A percentile compares a stretch with the other conserved stretches of the same genome.
Evolutionary conservation across 306 rosid genomes (phyloP).

Genomic region (Cucumis cinereus): DNA sequence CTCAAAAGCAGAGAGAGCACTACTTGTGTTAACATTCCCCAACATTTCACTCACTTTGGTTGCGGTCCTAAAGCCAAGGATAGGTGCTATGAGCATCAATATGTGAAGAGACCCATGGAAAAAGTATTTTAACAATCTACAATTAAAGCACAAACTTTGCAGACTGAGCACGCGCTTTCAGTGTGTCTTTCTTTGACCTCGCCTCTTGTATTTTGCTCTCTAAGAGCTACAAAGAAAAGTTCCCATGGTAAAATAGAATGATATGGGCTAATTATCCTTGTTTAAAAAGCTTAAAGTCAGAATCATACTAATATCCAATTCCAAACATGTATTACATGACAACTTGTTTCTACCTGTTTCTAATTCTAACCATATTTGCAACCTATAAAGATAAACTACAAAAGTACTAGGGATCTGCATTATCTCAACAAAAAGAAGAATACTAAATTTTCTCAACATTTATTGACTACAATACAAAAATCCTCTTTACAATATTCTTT

Average conservation of each 20-base stretch:
- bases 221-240: slow-evolving; percentile 47
- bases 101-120: slow-evolving; percentile 10
- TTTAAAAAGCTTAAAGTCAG: neutral
- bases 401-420: neutral
- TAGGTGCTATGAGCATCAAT: slow-evolving; percentile 13
- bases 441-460: neutral
- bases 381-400: neutral
- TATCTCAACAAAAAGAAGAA: neutral
- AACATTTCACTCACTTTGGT: slow-evolving; percentile 83
- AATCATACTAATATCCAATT: neutral
- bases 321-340: neutral
- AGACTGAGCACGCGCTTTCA: slow-evolving; percentile 92
- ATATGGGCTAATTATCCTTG: neutral
- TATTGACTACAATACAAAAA: neutral
- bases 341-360: neutral
- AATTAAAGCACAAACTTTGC: slow-evolving; percentile 51
- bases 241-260: neutral
- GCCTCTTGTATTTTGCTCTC: slow-evolving; percentile 97
- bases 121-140: slow-evolving; percentile 6
- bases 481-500: neutral
- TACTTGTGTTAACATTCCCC: slow-evolving; percentile 87
- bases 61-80: slow-evolving; percentile 53
- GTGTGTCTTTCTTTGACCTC: slow-evolving; percentile 84
- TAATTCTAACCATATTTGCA: neutral
- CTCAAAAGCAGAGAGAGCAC: slow-evolving; percentile 89